These are phyloP conservation scores for Aspergillus oerlinghausenensis DNA, from an alignment of 2,329 filamentous ascomycete genomes.

Conservation along the genomic window DNA sequence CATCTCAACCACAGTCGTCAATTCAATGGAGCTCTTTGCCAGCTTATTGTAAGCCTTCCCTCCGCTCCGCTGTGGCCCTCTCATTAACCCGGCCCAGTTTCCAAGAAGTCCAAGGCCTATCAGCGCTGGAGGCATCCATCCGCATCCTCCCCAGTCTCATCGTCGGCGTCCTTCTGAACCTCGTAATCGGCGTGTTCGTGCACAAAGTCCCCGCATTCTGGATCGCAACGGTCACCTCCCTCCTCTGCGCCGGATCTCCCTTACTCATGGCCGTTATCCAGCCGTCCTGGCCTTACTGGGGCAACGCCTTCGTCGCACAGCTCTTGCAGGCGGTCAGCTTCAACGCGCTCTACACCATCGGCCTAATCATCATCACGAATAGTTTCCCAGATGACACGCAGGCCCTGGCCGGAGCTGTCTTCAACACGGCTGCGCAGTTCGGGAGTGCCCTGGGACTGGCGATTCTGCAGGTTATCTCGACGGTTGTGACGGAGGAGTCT, in stretches of 20 bases:
- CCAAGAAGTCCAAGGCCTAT: constrained; percentile 47
- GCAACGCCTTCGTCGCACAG: constrained; percentile 39
- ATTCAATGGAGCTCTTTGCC: constrained; percentile 45
- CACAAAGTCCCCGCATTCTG: constrained; percentile 39
- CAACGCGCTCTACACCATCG: constrained; percentile 17
- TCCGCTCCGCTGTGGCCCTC: neutral
- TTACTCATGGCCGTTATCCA: constrained; percentile 53
- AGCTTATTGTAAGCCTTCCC: constrained; percentile 45
- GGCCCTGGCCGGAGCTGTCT: constrained; percentile 57
- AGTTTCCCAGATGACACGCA: constrained; percentile 41
- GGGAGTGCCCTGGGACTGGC: constrained; percentile 52
- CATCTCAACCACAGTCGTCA: constrained; percentile 44
- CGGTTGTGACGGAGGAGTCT: constrained; percentile 38
- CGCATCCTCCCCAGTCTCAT: constrained; percentile 45
- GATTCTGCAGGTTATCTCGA: constrained; percentile 46
- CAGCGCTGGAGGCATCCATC: constrained; percentile 44
- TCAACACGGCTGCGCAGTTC: constrained; percentile 56
- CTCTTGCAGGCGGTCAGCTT: constrained; percentile 19
- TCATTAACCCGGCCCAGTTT: constrained; percentile 37
- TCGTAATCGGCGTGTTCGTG: constrained; percentile 45
- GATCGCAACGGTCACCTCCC: constrained; percentile 38
- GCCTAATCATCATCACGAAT: constrained; percentile 13
- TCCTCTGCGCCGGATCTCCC: constrained; percentile 44
- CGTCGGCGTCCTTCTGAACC: constrained; percentile 41
- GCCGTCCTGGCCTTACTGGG: constrained; percentile 51